A percentile compares a stretch with the other conserved stretches of the same genome.
Evolutionary conservation across 352 stramenopile genomes (phyloP).

Genomic region (Pythium aquatile): DNA sequence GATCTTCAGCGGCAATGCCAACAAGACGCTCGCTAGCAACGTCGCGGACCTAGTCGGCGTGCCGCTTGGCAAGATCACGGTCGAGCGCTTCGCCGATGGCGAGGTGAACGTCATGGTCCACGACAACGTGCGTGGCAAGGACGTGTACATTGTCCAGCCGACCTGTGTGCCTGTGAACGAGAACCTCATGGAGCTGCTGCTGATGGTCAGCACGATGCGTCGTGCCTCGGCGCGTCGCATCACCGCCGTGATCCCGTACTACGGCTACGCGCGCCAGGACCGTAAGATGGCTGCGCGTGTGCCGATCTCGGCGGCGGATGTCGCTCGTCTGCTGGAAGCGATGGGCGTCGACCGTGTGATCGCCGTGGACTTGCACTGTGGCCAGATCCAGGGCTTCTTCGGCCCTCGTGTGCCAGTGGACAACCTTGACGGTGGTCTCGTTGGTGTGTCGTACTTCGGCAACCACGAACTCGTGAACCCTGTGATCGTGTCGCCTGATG

Average conservation of each 20-base stretch:
- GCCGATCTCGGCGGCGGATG: constrained; percentile 94
- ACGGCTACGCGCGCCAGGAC: constrained; percentile 90
- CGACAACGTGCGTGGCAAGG: constrained; percentile 99
- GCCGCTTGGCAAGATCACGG: constrained; percentile 97
- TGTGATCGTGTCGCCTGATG: constrained; percentile 99
- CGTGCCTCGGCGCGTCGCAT: constrained; percentile 97
- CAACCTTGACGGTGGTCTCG: constrained; percentile 96
- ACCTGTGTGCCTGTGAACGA: constrained; percentile 99
- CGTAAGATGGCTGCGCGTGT: constrained; percentile 94
- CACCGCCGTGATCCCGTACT: constrained; percentile 98
- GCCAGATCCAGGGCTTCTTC: constrained; percentile 98
- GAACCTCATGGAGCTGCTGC: constrained; percentile 99
- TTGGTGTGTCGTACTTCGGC: constrained; percentile 94
- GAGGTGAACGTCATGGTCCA: constrained; percentile 99
- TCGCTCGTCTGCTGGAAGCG: constrained; percentile 82
- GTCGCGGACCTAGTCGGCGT: constrained; percentile 97
- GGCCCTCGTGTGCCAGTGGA: constrained; percentile 98
- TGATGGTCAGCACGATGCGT: constrained; percentile 97
- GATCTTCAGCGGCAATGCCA: constrained; percentile 98
- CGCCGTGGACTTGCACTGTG: constrained; percentile 85
- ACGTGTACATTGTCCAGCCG: constrained; percentile 99
- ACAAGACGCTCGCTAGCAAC: constrained; percentile 95
- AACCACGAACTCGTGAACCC: constrained; percentile 98
- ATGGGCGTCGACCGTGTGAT: constrained; percentile 90
- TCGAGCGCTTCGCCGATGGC: constrained; percentile 98